Percentiles rank a stretch among this genome's conserved stretches.
phyloP scores from a whole-genome alignment of 2,329 filamentous ascomycete genomes.

The Sporothrix mexicana region DNA sequence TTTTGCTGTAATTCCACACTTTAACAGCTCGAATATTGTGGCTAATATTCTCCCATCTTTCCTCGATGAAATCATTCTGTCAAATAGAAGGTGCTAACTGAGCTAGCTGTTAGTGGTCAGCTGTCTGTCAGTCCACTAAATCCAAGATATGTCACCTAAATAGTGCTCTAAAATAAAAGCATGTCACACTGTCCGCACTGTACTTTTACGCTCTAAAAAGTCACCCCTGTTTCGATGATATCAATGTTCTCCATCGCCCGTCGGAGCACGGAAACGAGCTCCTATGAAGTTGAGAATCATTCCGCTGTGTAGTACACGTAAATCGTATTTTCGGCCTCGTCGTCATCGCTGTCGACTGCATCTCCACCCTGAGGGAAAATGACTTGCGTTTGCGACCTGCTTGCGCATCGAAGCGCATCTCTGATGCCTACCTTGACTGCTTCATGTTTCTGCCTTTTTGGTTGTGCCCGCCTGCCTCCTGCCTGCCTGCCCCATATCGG shows the following conservation, averaged over 20 bases:
- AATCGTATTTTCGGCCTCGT: neutral
- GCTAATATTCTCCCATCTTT: too few species aligned
- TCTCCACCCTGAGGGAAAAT: neutral
- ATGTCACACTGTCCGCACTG: slow-evolving; percentile 3
- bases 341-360: neutral
- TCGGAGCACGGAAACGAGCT: neutral
- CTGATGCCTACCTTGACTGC: neutral
- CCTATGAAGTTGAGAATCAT: neutral
- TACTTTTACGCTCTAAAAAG: neutral
- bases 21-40: neutral
- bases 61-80: too few species aligned
- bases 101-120: too few species aligned
- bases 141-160: neutral
- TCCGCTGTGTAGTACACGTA: neutral
- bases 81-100: too few species aligned
- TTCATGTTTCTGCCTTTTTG: too few species aligned
- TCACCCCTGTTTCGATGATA: neutral
- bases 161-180: neutral
- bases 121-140: too few species aligned
- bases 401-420: neutral
- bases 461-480: neutral
- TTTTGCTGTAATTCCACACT: neutral
- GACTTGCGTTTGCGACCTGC: neutral
- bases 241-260: neutral
- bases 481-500: slow-evolving; percentile 2